Evolutionary conservation across 352 stramenopile species (phyloP).

Genomic region (Elongisporangium senticosum): DNA sequence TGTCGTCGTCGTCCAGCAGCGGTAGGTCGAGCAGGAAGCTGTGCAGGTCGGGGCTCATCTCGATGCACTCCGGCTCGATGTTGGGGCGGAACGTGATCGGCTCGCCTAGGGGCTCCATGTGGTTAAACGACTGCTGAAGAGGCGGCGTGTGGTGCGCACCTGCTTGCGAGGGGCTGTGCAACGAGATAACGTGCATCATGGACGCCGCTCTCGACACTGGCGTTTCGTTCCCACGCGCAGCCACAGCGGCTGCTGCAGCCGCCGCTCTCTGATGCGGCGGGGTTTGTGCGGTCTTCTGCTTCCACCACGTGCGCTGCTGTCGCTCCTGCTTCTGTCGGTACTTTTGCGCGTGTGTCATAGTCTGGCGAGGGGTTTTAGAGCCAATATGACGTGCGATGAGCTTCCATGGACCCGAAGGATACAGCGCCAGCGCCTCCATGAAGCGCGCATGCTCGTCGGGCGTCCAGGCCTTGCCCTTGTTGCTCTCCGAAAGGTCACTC

Average conservation of each 20-base stretch:
- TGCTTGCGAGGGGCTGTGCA: background rate
- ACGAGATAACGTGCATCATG: background rate
- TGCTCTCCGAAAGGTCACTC: background rate
- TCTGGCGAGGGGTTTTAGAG: conserved; percentile 26
- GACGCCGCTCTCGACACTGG: background rate
- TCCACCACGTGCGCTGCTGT: background rate
- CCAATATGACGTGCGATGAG: conserved; percentile 18
- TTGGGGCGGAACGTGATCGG: background rate
- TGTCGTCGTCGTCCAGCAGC: background rate
- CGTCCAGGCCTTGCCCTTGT: conserved; percentile 8
- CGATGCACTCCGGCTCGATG: background rate
- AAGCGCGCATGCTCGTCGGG: conserved; percentile 34
- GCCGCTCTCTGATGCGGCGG: background rate
- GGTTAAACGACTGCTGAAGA: background rate
- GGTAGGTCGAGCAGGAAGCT: background rate
- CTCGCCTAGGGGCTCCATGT: background rate
- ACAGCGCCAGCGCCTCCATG: conserved; percentile 33
- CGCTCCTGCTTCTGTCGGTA: conserved; percentile 10
- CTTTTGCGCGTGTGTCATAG: conserved; percentile 32
- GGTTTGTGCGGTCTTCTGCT: background rate
- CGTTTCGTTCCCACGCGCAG: background rate
- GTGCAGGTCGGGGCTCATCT: background rate
- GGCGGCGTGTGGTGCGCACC: background rate
- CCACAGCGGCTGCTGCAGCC: background rate
- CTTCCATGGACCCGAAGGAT: conserved; percentile 38